Evolutionary conservation across 176 grass and related monocot genomes (phyloP).

Genomic region (Triticum monococcum): DNA sequence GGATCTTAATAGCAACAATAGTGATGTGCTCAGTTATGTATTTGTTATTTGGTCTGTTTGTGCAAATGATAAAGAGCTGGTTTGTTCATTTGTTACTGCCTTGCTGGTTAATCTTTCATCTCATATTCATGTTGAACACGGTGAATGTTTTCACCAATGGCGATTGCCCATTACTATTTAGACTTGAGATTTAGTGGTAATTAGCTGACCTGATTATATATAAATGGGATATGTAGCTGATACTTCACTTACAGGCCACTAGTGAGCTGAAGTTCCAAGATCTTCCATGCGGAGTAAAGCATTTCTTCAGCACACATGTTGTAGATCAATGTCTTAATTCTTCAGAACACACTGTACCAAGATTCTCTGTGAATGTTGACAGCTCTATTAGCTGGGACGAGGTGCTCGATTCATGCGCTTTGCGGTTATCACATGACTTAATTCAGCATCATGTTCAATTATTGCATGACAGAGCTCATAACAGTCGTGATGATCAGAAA

Average conservation of each 20-base stretch:
- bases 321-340: constrained; percentile 50
- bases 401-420: constrained; percentile 68
- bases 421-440: constrained; percentile 68
- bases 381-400: constrained; percentile 56
- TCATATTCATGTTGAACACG: constrained; percentile 1
- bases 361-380: constrained; percentile 79
- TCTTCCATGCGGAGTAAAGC: constrained; percentile 76
- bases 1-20: not conserved
- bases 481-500: constrained; percentile 41
- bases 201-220: constrained; percentile 28
- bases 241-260: constrained; percentile 59
- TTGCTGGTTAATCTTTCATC: not conserved
- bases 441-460: constrained; percentile 77
- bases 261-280: constrained; percentile 76
- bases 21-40: not conserved
- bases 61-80: not conserved
- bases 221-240: constrained; percentile 28
- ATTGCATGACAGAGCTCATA: constrained; percentile 59
- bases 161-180: not conserved
- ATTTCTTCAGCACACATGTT: constrained; percentile 72
- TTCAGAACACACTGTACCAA: constrained; percentile 63
- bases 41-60: not conserved
- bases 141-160: constrained; percentile 7
- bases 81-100: constrained; percentile 10
- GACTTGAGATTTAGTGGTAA: not conserved